A percentile compares a stretch with the other conserved stretches of the same genome.
phyloP scores from a whole-genome alignment of 73 alveolate genomes.

The Paramecium bursaria region DNA sequence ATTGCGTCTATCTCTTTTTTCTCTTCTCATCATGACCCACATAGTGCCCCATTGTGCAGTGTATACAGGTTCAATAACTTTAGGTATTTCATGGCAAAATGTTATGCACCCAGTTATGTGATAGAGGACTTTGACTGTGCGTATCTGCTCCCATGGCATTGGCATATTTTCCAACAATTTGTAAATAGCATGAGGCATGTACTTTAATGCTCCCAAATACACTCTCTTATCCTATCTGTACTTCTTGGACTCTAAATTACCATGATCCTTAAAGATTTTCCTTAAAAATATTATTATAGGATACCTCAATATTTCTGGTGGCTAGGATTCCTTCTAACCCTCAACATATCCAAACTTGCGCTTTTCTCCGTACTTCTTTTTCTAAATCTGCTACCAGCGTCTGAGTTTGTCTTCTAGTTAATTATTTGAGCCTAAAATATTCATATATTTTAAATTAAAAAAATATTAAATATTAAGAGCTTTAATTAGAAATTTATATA shows the following conservation, averaged over 20 bases:
- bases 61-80: constrained; percentile 99
- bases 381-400: constrained; percentile 82
- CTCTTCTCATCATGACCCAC: constrained; percentile 99
- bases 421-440: constrained; percentile 6
- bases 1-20: constrained; percentile 99
- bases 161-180: constrained; percentile 99
- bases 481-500: no score
- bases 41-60: constrained; percentile 99
- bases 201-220: constrained; percentile 98
- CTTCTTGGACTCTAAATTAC: constrained; percentile 99
- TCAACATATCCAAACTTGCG: constrained; percentile 86
- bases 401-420: constrained; percentile 76
- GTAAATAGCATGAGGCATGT: constrained; percentile 99
- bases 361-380: constrained; percentile 83
- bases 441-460: neutral
- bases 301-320: constrained; percentile 87
- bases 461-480: no score
- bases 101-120: constrained; percentile 99
- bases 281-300: constrained; percentile 73
- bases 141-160: constrained; percentile 99
- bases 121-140: constrained; percentile 96
- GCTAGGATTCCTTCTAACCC: constrained; percentile 80
- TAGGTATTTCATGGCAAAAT: constrained; percentile 98
- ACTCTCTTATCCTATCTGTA: constrained; percentile 97
- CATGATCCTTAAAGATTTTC: constrained; percentile 97